These are phyloP conservation scores for Pulveroboletus sp. DNA, from an alignment of 768 basidiomycete genomes.

Conservation along the genomic window DNA sequence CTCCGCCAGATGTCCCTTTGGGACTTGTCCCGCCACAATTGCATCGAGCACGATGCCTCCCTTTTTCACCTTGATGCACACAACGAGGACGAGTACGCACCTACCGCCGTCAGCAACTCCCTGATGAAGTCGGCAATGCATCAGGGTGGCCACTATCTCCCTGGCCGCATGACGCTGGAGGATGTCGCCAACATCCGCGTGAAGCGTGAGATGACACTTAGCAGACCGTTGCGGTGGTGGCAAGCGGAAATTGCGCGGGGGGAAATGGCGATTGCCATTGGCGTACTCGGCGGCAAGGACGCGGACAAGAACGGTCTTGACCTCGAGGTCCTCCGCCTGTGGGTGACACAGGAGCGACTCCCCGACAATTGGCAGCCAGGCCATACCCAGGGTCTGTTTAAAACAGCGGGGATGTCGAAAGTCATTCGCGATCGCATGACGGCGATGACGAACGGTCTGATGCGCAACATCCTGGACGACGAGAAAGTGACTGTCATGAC, in stretches of 20 bases:
- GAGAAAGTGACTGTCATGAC: conserved; percentile 2
- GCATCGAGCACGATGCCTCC: conserved; percentile 57
- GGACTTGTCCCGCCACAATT: conserved; percentile 43
- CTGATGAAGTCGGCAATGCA: conserved; percentile 38
- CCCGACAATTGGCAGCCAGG: conserved; percentile 37
- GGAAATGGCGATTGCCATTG: conserved; percentile 61
- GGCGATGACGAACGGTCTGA: conserved; percentile 12
- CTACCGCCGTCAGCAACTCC: conserved; percentile 36
- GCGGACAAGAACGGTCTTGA: conserved; percentile 40
- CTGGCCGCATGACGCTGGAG: conserved; percentile 24
- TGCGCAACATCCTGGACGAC: conserved; percentile 20
- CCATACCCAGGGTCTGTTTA: conserved; percentile 28
- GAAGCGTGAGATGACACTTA: conserved; percentile 42
- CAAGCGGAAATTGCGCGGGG: conserved; percentile 61
- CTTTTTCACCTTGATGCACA: conserved; percentile 48
- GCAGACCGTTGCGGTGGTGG: conserved; percentile 33
- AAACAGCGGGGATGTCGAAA: conserved; percentile 23
- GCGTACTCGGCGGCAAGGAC: conserved; percentile 37
- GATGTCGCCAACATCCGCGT: conserved; percentile 47
- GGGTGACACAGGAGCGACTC: conserved; percentile 52
- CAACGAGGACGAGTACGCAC: conserved; percentile 42
- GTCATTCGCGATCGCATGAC: conserved; percentile 27
- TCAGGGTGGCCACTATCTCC: conserved; percentile 31
- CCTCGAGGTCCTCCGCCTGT: conserved; percentile 42
- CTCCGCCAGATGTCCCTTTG: conserved; percentile 32